Evolutionary conservation across 2,329 filamentous ascomycete species (phyloP).

Genomic region (Clarireedia homoeocarpa): DNA sequence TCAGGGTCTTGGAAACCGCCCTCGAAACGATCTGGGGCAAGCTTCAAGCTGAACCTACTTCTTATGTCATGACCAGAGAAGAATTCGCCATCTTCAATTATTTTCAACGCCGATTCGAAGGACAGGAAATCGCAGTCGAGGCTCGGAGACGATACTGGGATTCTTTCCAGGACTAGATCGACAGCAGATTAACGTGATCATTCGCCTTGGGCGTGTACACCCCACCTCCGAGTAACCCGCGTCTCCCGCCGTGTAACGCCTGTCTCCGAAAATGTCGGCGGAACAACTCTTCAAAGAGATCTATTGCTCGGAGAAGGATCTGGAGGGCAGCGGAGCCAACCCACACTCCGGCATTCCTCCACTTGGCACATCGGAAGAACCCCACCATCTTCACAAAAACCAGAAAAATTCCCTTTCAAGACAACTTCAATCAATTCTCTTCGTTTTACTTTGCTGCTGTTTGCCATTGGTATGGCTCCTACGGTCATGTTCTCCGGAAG

Average conservation of each 20-base stretch:
- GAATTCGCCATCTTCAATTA: conserved; percentile 87
- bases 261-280: not conserved
- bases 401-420: not conserved
- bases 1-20: conserved; percentile 56
- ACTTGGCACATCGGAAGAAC: not conserved
- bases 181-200: conserved; percentile 1
- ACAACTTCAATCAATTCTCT: not conserved
- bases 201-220: not conserved
- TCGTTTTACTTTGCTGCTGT: not conserved
- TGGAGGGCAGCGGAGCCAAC: not conserved
- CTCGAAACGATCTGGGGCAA: conserved; percentile 59
- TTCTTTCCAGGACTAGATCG: conserved; percentile 20
- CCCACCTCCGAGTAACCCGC: not conserved
- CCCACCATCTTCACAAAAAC: not conserved
- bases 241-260: not conserved
- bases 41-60: conserved; percentile 53
- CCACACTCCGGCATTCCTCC: not conserved
- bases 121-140: conserved; percentile 39
- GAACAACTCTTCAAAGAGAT: not conserved
- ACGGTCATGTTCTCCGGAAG: not conserved
- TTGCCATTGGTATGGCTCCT: conserved; percentile 10
- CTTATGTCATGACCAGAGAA: conserved; percentile 67
- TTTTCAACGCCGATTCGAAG: conserved; percentile 60
- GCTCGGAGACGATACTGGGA: conserved; percentile 49
- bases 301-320: not conserved